phyloP scores from a whole-genome alignment of 148 eudicot genomes.

The Heliosperma pusillum region DNA sequence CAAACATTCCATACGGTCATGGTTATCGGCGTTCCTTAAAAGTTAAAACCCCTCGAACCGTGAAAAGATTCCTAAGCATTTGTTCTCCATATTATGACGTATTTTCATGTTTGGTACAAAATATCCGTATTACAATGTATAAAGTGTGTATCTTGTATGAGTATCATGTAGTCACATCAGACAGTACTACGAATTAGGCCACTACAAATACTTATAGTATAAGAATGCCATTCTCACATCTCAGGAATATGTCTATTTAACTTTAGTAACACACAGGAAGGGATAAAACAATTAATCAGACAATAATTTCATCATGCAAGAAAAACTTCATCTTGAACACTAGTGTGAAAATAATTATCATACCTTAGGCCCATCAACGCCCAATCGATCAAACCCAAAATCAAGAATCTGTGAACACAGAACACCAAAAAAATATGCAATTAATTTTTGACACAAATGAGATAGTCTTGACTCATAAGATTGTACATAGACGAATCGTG shows the following conservation, averaged over 20 bases:
- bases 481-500: background rate
- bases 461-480: background rate
- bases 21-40: too few relatives aligned
- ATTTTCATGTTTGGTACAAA: too few relatives aligned
- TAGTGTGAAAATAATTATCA: conserved; percentile 14
- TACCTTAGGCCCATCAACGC: conserved; percentile 80
- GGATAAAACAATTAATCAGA: background rate
- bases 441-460: conserved; percentile 1
- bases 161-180: too few relatives aligned
- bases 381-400: conserved; percentile 94
- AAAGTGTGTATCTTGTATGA: too few relatives aligned
- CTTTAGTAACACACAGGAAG: background rate
- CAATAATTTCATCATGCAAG: background rate
- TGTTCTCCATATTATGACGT: too few relatives aligned
- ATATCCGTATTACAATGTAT: too few relatives aligned
- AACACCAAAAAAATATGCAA: background rate
- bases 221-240: background rate
- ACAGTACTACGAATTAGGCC: background rate
- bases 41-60: too few relatives aligned
- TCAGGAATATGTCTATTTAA: background rate
- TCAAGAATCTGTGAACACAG: conserved; percentile 69
- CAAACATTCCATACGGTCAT: background rate
- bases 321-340: background rate
- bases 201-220: background rate
- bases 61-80: too few relatives aligned